A percentile compares a stretch with the other conserved stretches of the same genome.
Conservation (phyloP, 1,284 basidiomycete genomes). For the Mycena sp. region DNA sequence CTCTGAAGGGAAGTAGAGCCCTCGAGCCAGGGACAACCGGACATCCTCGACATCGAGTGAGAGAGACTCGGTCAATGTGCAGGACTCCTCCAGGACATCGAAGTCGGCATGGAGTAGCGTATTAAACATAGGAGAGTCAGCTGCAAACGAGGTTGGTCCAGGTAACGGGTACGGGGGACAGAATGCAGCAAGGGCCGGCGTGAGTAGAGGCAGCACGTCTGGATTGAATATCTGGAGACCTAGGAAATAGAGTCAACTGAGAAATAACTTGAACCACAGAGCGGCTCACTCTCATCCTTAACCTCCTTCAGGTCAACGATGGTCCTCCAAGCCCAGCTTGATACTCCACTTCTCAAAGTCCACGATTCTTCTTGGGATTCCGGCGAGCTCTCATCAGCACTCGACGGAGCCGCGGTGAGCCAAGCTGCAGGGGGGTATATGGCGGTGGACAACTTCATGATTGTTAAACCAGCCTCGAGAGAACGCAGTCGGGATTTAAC, state of each 20-base stretch:
- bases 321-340: slow-evolving; percentile 80
- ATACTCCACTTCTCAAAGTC: slow-evolving; percentile 69
- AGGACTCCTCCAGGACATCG: slow-evolving; percentile 75
- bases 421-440: slow-evolving; percentile 78
- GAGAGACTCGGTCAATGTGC: slow-evolving; percentile 79
- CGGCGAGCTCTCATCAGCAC: slow-evolving; percentile 36
- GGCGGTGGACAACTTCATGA: slow-evolving; percentile 72
- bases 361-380: slow-evolving; percentile 62
- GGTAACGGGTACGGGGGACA: slow-evolving; percentile 56
- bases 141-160: slow-evolving; percentile 50
- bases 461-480: slow-evolving; percentile 70
- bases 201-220: slow-evolving; percentile 70
- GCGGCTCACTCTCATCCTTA: slow-evolving; percentile 63
- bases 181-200: slow-evolving; percentile 65
- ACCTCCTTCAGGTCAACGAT: slow-evolving; percentile 73
- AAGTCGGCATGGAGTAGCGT: slow-evolving; percentile 73
- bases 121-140: slow-evolving; percentile 54
- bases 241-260: slow-evolving; percentile 33
- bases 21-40: slow-evolving; percentile 75
- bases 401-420: slow-evolving; percentile 45
- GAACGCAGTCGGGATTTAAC: slow-evolving; percentile 74
- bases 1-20: slow-evolving; percentile 65
- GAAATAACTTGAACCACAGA: neutral
- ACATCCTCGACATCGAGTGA: slow-evolving; percentile 80
- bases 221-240: slow-evolving; percentile 66